phyloP scores from a whole-genome alignment of 2,329 filamentous ascomycete species.

The Aaosphaeria arxii region DNA sequence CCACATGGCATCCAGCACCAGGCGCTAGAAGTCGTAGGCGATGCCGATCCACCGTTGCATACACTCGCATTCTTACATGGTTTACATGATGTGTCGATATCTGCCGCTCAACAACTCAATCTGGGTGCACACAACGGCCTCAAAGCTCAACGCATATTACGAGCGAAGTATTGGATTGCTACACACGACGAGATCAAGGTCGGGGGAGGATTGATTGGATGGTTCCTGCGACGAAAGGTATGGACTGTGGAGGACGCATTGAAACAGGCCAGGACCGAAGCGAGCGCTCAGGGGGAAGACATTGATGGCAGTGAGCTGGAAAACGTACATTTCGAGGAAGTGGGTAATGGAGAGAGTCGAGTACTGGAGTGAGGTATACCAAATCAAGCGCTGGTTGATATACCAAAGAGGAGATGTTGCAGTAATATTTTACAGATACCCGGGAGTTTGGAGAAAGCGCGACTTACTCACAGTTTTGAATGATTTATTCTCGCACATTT shows the following conservation, averaged over 20 bases:
- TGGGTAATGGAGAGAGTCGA: slow-evolving; percentile 56
- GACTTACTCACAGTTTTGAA: too few relatives aligned
- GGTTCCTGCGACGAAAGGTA: slow-evolving; percentile 44
- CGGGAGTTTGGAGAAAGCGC: too few relatives aligned
- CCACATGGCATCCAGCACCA: slow-evolving; percentile 58
- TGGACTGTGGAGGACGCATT: slow-evolving; percentile 48
- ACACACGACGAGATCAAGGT: slow-evolving; percentile 65
- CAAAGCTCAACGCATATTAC: slow-evolving; percentile 51
- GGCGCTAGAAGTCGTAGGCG: slow-evolving; percentile 45
- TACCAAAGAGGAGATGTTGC: too few relatives aligned
- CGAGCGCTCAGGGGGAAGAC: slow-evolving; percentile 28
- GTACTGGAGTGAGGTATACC: slow-evolving; percentile 41
- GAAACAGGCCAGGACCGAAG: slow-evolving; percentile 44
- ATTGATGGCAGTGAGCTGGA: slow-evolving; percentile 34
- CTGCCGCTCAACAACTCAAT: slow-evolving; percentile 56
- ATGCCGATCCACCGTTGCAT: slow-evolving; percentile 46
- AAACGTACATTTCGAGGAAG: slow-evolving; percentile 49
- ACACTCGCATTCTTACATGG: slow-evolving; percentile 63
- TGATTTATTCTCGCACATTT: too few relatives aligned
- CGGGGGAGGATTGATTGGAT: slow-evolving; percentile 56
- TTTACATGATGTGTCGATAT: slow-evolving; percentile 58
- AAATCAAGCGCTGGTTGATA: too few relatives aligned
- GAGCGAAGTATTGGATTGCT: slow-evolving; percentile 61
- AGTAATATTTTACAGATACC: too few relatives aligned
- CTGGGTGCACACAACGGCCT: slow-evolving; percentile 62